Conservation (phyloP, 208 protist species). For the Strigomonas culicis region DNA sequence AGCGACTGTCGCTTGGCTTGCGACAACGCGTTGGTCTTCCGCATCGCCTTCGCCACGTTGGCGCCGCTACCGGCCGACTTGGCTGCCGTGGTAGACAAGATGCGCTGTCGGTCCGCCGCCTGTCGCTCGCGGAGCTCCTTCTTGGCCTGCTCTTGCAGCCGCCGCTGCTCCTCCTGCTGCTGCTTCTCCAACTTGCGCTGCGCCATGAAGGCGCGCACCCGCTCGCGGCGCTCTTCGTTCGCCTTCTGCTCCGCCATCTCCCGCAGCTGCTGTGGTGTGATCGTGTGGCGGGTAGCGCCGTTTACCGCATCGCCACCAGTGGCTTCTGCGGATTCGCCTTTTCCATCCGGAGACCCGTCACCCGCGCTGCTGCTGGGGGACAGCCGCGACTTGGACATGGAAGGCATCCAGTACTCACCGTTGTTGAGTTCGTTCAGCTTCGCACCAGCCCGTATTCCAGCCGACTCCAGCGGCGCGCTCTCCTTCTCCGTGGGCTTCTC, state of each 20-base stretch:
- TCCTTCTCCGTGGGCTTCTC: too few species aligned
- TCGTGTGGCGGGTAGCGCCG: background rate
- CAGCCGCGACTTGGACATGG: constrained; percentile 13
- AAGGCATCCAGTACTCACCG: constrained; percentile 11
- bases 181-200: constrained; percentile 45
- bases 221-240: constrained; percentile 62
- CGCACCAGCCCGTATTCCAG: too few species aligned
- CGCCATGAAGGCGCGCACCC: constrained; percentile 59
- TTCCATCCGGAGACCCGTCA: background rate
- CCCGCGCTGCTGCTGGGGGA: background rate
- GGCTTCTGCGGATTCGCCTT: too few species aligned
- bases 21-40: background rate
- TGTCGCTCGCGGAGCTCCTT: constrained; percentile 1
- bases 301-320: too few species aligned
- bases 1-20: background rate
- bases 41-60: background rate
- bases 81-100: background rate
- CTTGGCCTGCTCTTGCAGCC: background rate
- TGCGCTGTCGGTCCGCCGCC: background rate
- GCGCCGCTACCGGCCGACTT: background rate
- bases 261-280: constrained; percentile 10
- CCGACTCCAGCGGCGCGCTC: background rate
- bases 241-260: constrained; percentile 24
- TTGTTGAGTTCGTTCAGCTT: constrained; percentile 27
- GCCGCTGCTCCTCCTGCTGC: constrained; percentile 20